phyloP scores from a whole-genome alignment of 192 early-diverging fungal genomes.

The Allomyces macrogynus region DNA sequence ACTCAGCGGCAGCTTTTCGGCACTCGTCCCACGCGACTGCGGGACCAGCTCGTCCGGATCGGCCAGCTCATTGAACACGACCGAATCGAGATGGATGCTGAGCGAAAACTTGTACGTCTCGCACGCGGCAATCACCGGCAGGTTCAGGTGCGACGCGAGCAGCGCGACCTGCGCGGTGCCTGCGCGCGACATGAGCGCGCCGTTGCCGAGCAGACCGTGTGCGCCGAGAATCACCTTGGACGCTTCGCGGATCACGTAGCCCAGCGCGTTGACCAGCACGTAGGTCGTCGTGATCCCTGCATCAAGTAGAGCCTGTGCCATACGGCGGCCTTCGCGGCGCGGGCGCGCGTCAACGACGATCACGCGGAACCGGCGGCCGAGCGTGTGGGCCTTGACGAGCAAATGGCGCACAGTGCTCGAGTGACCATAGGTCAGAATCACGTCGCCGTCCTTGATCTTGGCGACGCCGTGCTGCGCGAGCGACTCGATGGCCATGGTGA shows the following conservation, averaged over 20 bases:
- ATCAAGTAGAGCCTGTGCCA: constrained; percentile 13
- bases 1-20: constrained; percentile 15
- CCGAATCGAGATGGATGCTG: constrained; percentile 76
- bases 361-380: constrained; percentile 66
- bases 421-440: constrained; percentile 78
- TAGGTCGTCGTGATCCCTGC: constrained; percentile 41
- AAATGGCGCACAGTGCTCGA: constrained; percentile 71
- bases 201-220: constrained; percentile 76
- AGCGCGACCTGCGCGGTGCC: constrained; percentile 83
- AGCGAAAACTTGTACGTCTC: constrained; percentile 95
- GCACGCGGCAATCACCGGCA: constrained; percentile 89
- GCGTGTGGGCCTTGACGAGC: constrained; percentile 48
- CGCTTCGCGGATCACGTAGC: constrained; percentile 59
- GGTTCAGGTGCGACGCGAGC: constrained; percentile 62
- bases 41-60: constrained; percentile 68
- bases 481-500: constrained; percentile 53
- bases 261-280: constrained; percentile 38
- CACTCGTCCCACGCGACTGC: constrained; percentile 10
- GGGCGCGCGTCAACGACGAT: constrained; percentile 82
- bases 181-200: constrained; percentile 68
- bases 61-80: constrained; percentile 91
- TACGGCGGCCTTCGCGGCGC: constrained; percentile 54
- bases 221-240: constrained; percentile 93
- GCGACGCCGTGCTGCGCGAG: constrained; percentile 62
- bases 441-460: constrained; percentile 82